These are phyloP conservation scores for Cryphonectria carpinicola DNA, from an alignment of 2,329 filamentous ascomycete species.

Conservation along the genomic window DNA sequence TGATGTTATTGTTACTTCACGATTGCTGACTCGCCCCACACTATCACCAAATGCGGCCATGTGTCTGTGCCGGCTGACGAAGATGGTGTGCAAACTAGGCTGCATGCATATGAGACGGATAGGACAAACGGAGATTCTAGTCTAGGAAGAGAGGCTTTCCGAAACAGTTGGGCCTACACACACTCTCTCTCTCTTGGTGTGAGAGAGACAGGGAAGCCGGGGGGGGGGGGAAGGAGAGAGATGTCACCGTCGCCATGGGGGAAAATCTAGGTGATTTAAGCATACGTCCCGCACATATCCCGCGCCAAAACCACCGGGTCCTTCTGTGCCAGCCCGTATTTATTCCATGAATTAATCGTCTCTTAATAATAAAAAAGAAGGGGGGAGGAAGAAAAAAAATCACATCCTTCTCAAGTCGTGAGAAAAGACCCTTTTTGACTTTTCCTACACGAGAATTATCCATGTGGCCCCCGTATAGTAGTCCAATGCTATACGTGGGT, in stretches of 20 bases:
- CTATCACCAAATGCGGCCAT: background rate
- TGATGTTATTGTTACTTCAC: background rate
- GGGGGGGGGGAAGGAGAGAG: too few species aligned
- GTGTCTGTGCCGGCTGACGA: background rate
- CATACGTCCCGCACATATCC: background rate
- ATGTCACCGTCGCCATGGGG: too few species aligned
- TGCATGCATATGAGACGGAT: slow-evolving; percentile 1
- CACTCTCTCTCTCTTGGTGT: too few species aligned
- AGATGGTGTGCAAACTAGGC: background rate
- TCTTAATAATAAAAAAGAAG: background rate
- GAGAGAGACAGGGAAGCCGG: background rate
- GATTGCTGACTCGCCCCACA: background rate
- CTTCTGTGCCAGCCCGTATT: background rate
- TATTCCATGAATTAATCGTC: background rate
- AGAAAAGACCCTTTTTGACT: background rate
- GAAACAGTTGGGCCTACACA: background rate
- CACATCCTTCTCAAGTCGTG: background rate
- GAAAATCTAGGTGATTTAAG: background rate
- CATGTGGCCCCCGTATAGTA: background rate
- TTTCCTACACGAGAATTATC: background rate
- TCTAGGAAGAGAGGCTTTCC: background rate
- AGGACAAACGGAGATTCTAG: background rate
- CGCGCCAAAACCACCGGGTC: background rate
- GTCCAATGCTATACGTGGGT: background rate
- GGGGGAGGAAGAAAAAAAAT: background rate